These are phyloP conservation scores for Brassica juncea DNA, from an alignment of 345 rosid genomes.

Conservation along the genomic window DNA sequence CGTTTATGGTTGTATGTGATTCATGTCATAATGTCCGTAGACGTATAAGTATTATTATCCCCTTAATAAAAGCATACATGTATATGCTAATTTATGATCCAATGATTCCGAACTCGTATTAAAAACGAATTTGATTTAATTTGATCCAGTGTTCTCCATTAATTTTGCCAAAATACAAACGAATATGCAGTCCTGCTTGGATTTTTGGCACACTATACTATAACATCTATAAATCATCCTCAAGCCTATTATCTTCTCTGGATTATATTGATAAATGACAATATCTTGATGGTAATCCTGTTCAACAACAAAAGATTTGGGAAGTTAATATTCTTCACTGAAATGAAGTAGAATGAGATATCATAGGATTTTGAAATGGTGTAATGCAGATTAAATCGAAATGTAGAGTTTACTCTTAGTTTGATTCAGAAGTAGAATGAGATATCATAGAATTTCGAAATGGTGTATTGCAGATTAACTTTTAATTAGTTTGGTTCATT, in stretches of 20 bases:
- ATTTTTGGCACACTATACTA: background rate
- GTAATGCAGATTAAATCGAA: background rate
- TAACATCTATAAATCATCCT: background rate
- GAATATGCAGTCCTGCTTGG: background rate
- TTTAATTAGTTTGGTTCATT: background rate
- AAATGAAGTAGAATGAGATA: background rate
- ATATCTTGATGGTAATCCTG: background rate
- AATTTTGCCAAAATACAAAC: background rate
- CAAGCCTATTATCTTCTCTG: background rate
- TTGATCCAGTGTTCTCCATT: background rate
- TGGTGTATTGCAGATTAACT: too few species aligned
- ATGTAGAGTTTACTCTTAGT: background rate
- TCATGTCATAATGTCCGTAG: background rate
- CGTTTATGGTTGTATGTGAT: background rate
- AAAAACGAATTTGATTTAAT: background rate
- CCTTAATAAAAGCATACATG: background rate
- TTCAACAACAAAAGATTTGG: background rate
- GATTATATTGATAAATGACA: background rate
- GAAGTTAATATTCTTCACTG: background rate
- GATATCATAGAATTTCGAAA: too few species aligned
- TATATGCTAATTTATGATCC: background rate
- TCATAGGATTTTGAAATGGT: background rate
- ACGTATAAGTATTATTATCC: background rate
- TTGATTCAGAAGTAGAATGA: background rate
- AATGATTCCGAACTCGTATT: background rate